Conservation (phyloP, 371 early-diverging fungal genomes). For the Blastocladiella emersonii region DNA sequence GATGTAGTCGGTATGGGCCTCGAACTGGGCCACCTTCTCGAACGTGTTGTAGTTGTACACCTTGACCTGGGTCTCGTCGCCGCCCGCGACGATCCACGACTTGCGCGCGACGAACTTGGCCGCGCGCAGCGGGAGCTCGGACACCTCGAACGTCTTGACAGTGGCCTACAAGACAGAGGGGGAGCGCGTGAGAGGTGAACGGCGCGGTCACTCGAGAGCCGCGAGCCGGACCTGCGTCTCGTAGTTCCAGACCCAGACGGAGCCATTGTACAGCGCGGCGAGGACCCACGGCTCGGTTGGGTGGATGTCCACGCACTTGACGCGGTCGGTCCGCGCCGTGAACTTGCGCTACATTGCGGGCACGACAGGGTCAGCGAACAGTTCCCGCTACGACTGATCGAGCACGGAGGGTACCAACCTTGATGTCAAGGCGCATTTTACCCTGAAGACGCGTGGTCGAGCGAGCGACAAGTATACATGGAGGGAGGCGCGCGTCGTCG, state of each 20-base stretch:
- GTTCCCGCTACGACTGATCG: not conserved
- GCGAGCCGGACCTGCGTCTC: conserved; percentile 68
- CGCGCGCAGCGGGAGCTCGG: conserved; percentile 87
- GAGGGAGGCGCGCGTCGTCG: no score
- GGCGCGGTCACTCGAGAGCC: not conserved
- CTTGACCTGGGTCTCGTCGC: conserved; percentile 94
- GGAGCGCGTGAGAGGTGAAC: not conserved
- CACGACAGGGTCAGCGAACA: no score
- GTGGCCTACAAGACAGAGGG: conserved; percentile 41
- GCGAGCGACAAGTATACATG: no score
- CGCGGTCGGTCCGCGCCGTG: conserved; percentile 81
- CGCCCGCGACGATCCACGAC: conserved; percentile 92
- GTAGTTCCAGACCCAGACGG: conserved; percentile 96
- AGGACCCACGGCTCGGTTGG: conserved; percentile 98
- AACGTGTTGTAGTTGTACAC: conserved; percentile 99
- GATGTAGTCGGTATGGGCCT: conserved; percentile 98
- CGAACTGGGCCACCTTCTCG: conserved; percentile 88
- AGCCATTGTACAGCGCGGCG: conserved; percentile 91
- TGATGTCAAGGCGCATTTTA: conserved; percentile 7
- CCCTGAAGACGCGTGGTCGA: no score
- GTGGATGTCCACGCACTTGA: conserved; percentile 97
- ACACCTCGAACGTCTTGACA: conserved; percentile 92
- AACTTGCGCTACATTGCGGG: conserved; percentile 42
- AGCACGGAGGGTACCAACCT: not conserved
- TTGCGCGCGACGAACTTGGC: conserved; percentile 93